Evolutionary conservation across 345 rosid genomes (phyloP).

Genomic region (Corchorus olitorius): DNA sequence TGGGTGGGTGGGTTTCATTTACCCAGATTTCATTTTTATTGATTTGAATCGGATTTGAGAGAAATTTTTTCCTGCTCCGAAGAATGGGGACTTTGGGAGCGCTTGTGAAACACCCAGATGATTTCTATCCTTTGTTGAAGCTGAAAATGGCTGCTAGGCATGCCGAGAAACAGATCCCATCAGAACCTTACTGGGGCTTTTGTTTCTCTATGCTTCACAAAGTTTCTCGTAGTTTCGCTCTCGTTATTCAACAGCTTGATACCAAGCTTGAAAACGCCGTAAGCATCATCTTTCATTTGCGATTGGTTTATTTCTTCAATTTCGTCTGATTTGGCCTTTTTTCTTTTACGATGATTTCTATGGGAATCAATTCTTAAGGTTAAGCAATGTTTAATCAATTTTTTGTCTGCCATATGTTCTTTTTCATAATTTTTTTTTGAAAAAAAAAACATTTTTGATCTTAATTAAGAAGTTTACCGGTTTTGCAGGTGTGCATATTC

Average conservation of each 20-base stretch:
- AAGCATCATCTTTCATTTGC: constrained; percentile 21
- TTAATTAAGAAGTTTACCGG: not conserved
- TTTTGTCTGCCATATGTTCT: not conserved
- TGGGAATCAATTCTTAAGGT: not conserved
- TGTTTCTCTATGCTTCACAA: constrained; percentile 91
- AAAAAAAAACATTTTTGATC: too few species aligned
- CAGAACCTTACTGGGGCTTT: constrained; percentile 86
- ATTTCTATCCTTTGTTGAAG: constrained; percentile 84
- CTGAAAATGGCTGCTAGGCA: constrained; percentile 65
- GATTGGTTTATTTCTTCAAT: not conserved
- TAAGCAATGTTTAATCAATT: not conserved
- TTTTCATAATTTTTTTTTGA: too few species aligned
- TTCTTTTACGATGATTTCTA: not conserved
- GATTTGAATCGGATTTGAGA: constrained; percentile 10
- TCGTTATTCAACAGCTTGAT: constrained; percentile 90
- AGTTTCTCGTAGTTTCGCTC: constrained; percentile 86
- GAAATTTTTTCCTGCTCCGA: constrained; percentile 25
- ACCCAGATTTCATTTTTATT: not conserved
- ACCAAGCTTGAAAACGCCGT: constrained; percentile 85
- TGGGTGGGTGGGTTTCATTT: not conserved
- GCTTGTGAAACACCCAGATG: constrained; percentile 78
- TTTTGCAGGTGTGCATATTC: constrained; percentile 83
- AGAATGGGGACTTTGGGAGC: constrained; percentile 75
- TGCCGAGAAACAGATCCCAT: constrained; percentile 95
- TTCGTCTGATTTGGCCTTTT: not conserved